Evolutionary conservation across 2,329 filamentous ascomycete genomes (phyloP).

Genomic region (Emericellopsis atlantica): DNA sequence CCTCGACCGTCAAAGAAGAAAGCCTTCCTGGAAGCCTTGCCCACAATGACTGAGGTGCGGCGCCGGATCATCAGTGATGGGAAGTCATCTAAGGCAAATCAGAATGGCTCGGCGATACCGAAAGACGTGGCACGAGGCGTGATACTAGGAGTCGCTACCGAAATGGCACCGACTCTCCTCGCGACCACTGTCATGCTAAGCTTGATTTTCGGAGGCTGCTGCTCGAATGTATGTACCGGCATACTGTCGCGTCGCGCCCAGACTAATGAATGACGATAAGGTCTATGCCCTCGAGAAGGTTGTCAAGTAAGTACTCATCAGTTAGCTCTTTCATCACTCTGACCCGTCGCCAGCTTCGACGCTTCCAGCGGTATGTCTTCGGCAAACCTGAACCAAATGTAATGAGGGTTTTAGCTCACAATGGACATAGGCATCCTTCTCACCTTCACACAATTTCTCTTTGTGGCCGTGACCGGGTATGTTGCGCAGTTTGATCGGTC

Average conservation of each 20-base stretch:
- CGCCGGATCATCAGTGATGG: no score
- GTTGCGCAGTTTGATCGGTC: slow-evolving; percentile 60
- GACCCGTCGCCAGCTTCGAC: slow-evolving; percentile 48
- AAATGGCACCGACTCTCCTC: slow-evolving; percentile 25
- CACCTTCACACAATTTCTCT: slow-evolving; percentile 80
- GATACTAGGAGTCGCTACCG: background rate
- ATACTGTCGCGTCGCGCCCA: background rate
- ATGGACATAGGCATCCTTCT: slow-evolving; percentile 43
- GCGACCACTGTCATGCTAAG: slow-evolving; percentile 56
- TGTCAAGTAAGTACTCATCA: slow-evolving; percentile 60
- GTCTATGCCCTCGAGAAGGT: slow-evolving; percentile 96
- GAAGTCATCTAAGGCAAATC: no score
- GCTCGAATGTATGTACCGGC: slow-evolving; percentile 58
- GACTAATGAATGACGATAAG: slow-evolving; percentile 24
- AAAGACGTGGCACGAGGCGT: no score
- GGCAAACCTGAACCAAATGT: background rate
- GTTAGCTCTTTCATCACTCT: slow-evolving; percentile 7
- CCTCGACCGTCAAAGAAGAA: no score
- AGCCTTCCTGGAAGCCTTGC: no score
- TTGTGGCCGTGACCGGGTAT: slow-evolving; percentile 69
- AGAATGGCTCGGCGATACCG: no score
- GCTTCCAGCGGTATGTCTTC: slow-evolving; percentile 58
- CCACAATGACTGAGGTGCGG: no score
- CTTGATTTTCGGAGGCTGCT: slow-evolving; percentile 92
- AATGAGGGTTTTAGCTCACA: background rate